A percentile compares a stretch with the other conserved stretches of the same genome.
These are phyloP conservation scores for Colletotrichum sp. DNA, from an alignment of 2,329 filamentous ascomycete species.

Conservation along the genomic window DNA sequence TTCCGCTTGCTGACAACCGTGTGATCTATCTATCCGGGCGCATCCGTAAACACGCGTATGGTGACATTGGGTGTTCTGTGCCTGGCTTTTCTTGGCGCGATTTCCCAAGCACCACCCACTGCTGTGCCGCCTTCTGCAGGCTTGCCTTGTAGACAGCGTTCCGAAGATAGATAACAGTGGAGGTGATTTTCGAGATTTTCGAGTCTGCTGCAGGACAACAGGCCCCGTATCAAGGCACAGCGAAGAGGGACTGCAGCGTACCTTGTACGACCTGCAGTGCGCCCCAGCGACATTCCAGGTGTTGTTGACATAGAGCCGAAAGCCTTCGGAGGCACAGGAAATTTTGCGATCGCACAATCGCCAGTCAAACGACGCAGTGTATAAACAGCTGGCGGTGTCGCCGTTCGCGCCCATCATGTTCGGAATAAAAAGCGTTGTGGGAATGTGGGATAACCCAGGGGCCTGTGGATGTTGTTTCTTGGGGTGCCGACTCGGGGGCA, in stretches of 20 bases:
- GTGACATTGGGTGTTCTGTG: neutral
- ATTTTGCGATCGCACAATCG: neutral
- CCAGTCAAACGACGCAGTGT: neutral
- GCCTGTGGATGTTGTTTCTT: neutral
- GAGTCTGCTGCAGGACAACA: neutral
- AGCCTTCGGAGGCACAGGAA: neutral
- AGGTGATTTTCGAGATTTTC: neutral
- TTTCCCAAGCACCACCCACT: neutral
- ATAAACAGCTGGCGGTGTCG: neutral
- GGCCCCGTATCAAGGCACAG: neutral
- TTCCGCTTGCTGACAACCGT: neutral
- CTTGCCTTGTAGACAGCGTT: neutral
- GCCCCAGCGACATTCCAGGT: neutral
- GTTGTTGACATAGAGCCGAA: neutral
- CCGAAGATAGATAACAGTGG: constrained; percentile 1
- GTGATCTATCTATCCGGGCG: neutral
- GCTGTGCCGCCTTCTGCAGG: neutral
- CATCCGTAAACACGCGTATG: neutral
- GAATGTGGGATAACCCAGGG: neutral
- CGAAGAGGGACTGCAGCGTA: neutral
- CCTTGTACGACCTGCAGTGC: neutral
- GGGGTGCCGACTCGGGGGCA: neutral
- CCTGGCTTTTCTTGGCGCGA: neutral
- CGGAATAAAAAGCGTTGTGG: constrained; percentile 1
- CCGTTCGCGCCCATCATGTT: neutral